Percentiles rank a stretch among this genome's conserved stretches.
phyloP scores from a whole-genome alignment of 2,329 filamentous ascomycete genomes.

The Triangularia verruculosa region DNA sequence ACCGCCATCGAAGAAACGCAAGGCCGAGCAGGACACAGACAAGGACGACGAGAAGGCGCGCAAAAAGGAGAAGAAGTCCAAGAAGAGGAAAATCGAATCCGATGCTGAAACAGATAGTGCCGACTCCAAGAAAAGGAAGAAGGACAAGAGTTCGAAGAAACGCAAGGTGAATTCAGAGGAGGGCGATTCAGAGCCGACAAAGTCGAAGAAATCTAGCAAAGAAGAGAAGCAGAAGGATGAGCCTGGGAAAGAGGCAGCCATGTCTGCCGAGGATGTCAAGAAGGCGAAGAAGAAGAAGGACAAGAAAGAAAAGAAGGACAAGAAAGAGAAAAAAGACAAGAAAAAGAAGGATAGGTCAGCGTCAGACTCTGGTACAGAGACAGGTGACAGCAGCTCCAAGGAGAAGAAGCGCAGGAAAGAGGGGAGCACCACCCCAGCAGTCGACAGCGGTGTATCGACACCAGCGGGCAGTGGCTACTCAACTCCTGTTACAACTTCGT shows the following conservation, averaged over 20 bases:
- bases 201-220: slow-evolving; percentile 35
- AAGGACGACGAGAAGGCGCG: slow-evolving; percentile 26
- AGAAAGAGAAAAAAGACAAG: slow-evolving; percentile 51
- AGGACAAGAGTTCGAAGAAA: slow-evolving; percentile 45
- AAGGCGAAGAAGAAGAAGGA: slow-evolving; percentile 17
- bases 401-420: slow-evolving; percentile 28
- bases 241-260: slow-evolving; percentile 9
- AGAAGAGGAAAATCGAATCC: slow-evolving; percentile 50
- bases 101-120: slow-evolving; percentile 27
- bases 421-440: slow-evolving; percentile 18
- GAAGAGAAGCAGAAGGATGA: slow-evolving; percentile 26
- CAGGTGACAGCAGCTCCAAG: slow-evolving; percentile 28
- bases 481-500: slow-evolving; percentile 38
- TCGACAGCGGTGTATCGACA: slow-evolving; percentile 44
- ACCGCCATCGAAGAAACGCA: slow-evolving; percentile 31
- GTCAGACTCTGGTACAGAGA: slow-evolving; percentile 29
- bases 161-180: slow-evolving; percentile 44
- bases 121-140: slow-evolving; percentile 26
- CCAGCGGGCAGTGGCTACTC: slow-evolving; percentile 39
- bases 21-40: slow-evolving; percentile 24
- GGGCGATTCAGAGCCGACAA: slow-evolving; percentile 29
- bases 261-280: slow-evolving; percentile 1
- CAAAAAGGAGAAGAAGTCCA: slow-evolving; percentile 46
- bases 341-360: slow-evolving; percentile 38
- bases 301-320: slow-evolving; percentile 34